These are phyloP conservation scores for Prunus mume DNA, from an alignment of 306 rosid species.

Conservation along the genomic window DNA sequence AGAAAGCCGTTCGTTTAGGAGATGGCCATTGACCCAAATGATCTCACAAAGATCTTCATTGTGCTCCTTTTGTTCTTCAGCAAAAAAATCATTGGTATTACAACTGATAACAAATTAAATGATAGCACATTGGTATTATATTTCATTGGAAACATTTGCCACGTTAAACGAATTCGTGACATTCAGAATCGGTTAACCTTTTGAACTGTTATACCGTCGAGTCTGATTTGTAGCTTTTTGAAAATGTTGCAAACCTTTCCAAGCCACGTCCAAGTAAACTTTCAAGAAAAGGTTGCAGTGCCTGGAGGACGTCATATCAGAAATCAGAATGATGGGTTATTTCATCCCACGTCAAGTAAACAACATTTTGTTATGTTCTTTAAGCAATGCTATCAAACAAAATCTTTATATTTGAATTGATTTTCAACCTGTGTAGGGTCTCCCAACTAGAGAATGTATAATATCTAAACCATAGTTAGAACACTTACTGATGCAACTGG, in stretches of 20 bases:
- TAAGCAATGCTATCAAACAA: not conserved
- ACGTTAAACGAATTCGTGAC: conserved; percentile 26
- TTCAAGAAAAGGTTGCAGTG: conserved; percentile 81
- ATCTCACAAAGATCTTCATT: not conserved
- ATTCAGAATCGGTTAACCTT: conserved; percentile 1
- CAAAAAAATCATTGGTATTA: not conserved
- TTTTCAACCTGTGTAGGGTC: not conserved
- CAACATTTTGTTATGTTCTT: not conserved
- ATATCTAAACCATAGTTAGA: conserved; percentile 11
- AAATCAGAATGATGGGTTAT: conserved; percentile 18
- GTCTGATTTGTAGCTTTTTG: conserved; percentile 48
- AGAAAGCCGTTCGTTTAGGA: not conserved
- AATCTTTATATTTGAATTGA: not conserved
- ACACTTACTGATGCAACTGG: conserved; percentile 90
- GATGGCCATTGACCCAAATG: not conserved
- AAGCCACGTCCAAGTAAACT: conserved; percentile 69
- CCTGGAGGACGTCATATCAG: conserved; percentile 47
- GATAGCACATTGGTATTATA: not conserved
- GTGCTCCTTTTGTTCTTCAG: not conserved
- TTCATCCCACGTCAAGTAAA: conserved; percentile 6
- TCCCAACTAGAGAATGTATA: not conserved
- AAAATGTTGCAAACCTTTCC: conserved; percentile 63
- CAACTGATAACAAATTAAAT: not conserved
- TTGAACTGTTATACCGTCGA: conserved; percentile 3
- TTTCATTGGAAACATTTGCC: not conserved